Percentiles rank a stretch among this genome's conserved stretches.
phyloP scores from a whole-genome alignment of 2,329 filamentous ascomycete genomes.

The Acephala macrosclerotiorum region DNA sequence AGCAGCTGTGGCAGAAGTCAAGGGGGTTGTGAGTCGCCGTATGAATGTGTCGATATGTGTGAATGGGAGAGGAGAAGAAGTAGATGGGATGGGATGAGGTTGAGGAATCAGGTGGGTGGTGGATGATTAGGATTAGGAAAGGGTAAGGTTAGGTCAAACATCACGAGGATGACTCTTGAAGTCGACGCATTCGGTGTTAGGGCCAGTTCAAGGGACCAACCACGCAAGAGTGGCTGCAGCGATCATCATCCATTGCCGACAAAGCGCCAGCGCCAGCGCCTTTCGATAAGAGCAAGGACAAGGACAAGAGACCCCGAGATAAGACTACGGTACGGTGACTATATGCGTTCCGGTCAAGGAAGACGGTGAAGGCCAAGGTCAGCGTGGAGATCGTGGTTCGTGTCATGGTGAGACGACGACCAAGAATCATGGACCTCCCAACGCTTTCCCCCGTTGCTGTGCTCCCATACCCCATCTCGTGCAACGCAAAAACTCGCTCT shows the following conservation, averaged over 20 bases:
- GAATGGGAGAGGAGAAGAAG: conserved; percentile 3
- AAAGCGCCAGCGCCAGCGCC: neutral
- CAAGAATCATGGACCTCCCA: conserved; percentile 7
- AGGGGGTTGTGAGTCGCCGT: conserved; percentile 12
- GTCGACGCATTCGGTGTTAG: neutral
- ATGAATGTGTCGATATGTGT: neutral
- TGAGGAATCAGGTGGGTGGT: conserved; percentile 5
- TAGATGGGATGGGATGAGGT: neutral
- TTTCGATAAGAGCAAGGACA: conserved; percentile 1
- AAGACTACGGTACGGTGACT: conserved; percentile 4
- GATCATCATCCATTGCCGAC: neutral
- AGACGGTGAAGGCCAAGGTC: neutral
- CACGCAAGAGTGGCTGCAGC: neutral
- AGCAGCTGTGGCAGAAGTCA: conserved; percentile 12
- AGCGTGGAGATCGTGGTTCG: neutral
- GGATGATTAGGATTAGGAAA: conserved; percentile 7
- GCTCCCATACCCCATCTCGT: conserved; percentile 2
- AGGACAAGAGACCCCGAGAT: neutral
- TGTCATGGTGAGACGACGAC: conserved; percentile 4
- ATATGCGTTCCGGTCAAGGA: neutral
- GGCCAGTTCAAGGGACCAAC: neutral
- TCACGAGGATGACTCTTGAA: neutral
- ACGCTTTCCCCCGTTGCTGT: conserved; percentile 8
- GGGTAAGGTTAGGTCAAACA: neutral
- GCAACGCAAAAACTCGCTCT: neutral